Percentiles rank a stretch among this genome's conserved stretches.
phyloP scores from a whole-genome alignment of 441 rosid genomes.

The Bruguiera hainesii region DNA sequence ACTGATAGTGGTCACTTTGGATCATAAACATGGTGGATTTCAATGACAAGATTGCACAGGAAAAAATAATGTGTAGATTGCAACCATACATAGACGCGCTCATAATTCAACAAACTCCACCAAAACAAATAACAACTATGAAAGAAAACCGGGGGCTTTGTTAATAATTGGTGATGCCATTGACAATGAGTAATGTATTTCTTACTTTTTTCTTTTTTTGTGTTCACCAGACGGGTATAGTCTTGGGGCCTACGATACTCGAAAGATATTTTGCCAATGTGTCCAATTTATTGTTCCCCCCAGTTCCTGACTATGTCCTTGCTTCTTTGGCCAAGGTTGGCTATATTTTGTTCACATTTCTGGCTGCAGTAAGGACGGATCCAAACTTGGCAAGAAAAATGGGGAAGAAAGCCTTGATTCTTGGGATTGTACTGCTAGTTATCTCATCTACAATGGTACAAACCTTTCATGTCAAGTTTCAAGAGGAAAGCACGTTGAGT shows the following conservation, averaged over 20 bases:
- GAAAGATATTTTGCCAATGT: constrained; percentile 8
- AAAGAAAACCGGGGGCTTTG: too few species aligned
- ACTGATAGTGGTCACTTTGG: too few species aligned
- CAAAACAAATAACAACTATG: too few species aligned
- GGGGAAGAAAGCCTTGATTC: constrained; percentile 13
- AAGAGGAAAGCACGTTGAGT: background rate
- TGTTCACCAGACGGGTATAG: constrained; percentile 25
- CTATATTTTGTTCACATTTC: constrained; percentile 18
- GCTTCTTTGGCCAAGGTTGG: constrained; percentile 15
- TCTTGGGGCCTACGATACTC: constrained; percentile 25
- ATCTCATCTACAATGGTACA: constrained; percentile 1
- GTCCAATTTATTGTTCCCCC: constrained; percentile 21
- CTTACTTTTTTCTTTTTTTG: background rate
- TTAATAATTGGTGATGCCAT: too few species aligned
- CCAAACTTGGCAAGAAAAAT: background rate
- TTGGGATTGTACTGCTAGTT: background rate
- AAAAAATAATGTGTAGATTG: too few species aligned
- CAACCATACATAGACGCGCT: too few species aligned
- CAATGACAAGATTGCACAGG: too few species aligned
- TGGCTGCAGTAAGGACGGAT: constrained; percentile 24
- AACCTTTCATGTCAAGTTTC: background rate
- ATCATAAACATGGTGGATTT: too few species aligned
- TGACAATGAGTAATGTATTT: background rate
- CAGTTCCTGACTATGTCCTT: background rate
- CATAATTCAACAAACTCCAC: too few species aligned